Conservation (phyloP, 176 grass and related monocot species). For the Carex littledalei region DNA sequence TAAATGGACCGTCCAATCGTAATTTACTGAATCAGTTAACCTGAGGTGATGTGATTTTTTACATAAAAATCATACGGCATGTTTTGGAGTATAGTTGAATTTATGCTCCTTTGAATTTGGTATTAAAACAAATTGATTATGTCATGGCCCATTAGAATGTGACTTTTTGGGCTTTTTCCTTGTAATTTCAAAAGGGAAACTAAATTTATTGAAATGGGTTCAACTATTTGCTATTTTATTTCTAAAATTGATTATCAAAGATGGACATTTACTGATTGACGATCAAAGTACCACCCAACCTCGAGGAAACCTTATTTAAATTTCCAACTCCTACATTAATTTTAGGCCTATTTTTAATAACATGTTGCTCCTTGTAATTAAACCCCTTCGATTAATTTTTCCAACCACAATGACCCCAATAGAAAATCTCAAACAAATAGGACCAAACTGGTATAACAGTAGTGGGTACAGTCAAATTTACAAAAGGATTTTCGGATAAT, state of each 20-base stretch:
- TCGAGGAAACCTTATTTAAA: background rate
- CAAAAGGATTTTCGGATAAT: background rate
- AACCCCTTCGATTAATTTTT: background rate
- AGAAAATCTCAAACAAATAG: background rate
- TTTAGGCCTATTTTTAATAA: background rate
- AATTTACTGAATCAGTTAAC: too few species aligned
- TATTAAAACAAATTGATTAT: background rate
- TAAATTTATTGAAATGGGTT: background rate
- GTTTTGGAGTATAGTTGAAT: background rate
- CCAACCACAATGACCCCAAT: background rate
- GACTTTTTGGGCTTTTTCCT: too few species aligned
- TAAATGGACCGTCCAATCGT: too few species aligned
- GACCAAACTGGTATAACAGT: background rate
- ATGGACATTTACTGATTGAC: too few species aligned
- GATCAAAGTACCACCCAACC: too few species aligned
- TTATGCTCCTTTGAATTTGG: background rate
- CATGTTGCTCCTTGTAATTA: background rate
- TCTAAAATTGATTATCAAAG: background rate
- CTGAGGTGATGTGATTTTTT: too few species aligned
- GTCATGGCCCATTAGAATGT: background rate
- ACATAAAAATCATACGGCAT: too few species aligned
- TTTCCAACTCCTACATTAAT: background rate
- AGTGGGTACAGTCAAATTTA: background rate
- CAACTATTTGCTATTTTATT: background rate
- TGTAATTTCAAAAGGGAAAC: background rate